A percentile compares a stretch with the other conserved stretches of the same genome.
These are phyloP conservation scores for Toxoplasma gondii DNA, from an alignment of 169 alveolate genomes.

Conservation along the genomic window DNA sequence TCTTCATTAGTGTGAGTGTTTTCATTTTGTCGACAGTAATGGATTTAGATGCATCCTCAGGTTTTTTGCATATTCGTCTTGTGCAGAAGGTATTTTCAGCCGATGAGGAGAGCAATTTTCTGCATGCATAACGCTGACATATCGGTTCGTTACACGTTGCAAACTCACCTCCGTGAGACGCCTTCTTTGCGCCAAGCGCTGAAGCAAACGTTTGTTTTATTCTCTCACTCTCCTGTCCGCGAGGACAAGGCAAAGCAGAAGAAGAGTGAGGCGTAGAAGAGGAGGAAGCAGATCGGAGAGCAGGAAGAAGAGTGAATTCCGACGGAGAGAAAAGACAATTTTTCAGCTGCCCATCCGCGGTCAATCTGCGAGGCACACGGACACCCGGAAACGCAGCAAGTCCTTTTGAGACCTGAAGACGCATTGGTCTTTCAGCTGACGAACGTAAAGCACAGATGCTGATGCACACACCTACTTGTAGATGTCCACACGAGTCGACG, in stretches of 20 bases:
- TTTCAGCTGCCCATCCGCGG: slow-evolving; percentile 60
- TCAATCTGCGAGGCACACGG: background rate
- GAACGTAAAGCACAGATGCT: too few species aligned
- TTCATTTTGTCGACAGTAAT: too few species aligned
- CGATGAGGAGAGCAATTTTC: too few species aligned
- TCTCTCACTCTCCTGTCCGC: background rate
- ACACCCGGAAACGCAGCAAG: background rate
- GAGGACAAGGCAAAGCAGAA: background rate
- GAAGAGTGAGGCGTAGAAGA: background rate
- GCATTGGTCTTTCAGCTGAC: too few species aligned
- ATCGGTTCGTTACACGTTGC: too few species aligned
- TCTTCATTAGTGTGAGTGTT: too few species aligned
- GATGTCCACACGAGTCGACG: background rate
- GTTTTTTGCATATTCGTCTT: too few species aligned
- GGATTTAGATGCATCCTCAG: too few species aligned
- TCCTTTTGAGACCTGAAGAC: too few species aligned
- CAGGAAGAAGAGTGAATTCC: background rate
- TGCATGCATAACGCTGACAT: too few species aligned
- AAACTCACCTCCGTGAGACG: background rate
- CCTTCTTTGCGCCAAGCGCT: background rate
- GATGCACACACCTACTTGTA: too few species aligned
- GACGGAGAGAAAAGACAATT: slow-evolving; percentile 41
- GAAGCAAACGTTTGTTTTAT: background rate
- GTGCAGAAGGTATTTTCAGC: too few species aligned
- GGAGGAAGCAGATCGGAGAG: background rate